Evolutionary conservation across 257 asterid genomes (phyloP), one percentile per base, ranked within the genome.

Genomic region (Salvia splendens): DNA sequence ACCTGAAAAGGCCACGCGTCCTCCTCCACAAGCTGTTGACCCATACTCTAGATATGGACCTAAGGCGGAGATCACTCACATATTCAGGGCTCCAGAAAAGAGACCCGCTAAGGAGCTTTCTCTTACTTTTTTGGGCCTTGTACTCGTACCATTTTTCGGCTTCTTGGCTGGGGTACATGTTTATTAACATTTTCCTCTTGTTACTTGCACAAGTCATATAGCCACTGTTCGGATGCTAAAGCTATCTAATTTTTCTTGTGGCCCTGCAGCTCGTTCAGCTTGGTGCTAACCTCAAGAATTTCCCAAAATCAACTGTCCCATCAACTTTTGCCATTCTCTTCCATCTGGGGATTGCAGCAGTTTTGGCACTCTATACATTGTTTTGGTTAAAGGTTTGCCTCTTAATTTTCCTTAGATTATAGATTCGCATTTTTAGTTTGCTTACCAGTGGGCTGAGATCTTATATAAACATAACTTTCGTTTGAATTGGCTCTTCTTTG

Each of bases 1-100:
- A 65, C 96, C 96, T 65, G 98, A 94, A 79, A 94, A 91, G 82
- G 87, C 96, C 52, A 78, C 91, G 40, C 92, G 88, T 10, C 98
- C 98, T 65, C 99, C 99, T 71, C 86, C 80, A n/a, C 95, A 64
- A 63, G 79, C 91, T 42, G 83, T 84, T 75, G 96, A 91, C 71
- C 81, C 76, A 6, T 82, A 78, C 77, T 76, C 96, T 69, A 85
- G 86, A 84, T 94, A 80, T 68, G 94, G 96, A 28, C 96, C 99
- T 51, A 91, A 89, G 82, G 85, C 93, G 58, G 99, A 94, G 86
- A 91, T 88, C 51, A 53, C 78, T 70, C 99, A 94, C 87, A 85
- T 88, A 57, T 94, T 91, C 67, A 84, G 96, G 84, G 81, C 72
- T 78, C 96, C 96, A 71, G 98, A 91, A 65, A 91, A 91, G 78